Evolutionary conservation across 2,329 filamentous ascomycete species (phyloP).

Genomic region (Madurella mycetomatis): DNA sequence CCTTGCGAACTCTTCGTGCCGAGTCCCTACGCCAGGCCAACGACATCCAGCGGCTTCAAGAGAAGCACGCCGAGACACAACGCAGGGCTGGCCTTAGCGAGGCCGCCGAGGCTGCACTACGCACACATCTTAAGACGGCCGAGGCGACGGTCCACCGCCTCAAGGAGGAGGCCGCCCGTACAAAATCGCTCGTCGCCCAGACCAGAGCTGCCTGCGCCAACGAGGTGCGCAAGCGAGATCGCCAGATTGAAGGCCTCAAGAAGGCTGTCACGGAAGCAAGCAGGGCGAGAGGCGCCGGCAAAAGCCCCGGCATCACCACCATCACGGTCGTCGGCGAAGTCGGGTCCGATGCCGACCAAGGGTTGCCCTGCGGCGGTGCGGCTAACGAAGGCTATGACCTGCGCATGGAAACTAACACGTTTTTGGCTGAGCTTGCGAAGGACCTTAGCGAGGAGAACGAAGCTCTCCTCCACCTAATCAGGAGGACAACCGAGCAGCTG

Average conservation of each 20-base stretch:
- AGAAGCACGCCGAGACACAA: constrained; percentile 51
- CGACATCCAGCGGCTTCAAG: constrained; percentile 58
- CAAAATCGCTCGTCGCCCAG: constrained; percentile 76
- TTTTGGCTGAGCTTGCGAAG: constrained; percentile 78
- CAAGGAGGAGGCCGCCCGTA: constrained; percentile 75
- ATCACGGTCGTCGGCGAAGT: constrained; percentile 55
- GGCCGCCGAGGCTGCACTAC: constrained; percentile 66
- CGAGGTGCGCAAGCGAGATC: constrained; percentile 84
- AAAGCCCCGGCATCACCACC: constrained; percentile 50
- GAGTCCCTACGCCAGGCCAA: constrained; percentile 70
- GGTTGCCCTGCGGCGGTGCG: constrained; percentile 23
- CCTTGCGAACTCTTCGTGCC: constrained; percentile 69
- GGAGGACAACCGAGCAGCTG: constrained; percentile 66
- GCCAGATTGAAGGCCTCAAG: constrained; percentile 85
- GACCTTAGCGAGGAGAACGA: constrained; percentile 91
- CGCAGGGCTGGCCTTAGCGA: constrained; percentile 56
- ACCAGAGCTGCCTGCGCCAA: constrained; percentile 83
- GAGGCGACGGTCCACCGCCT: constrained; percentile 71
- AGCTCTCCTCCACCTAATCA: constrained; percentile 65
- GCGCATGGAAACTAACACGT: constrained; percentile 83
- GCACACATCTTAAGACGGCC: constrained; percentile 65
- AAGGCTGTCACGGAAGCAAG: constrained; percentile 72
- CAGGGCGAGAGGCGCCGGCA: constrained; percentile 54
- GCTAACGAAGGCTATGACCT: constrained; percentile 60
- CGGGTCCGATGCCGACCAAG: constrained; percentile 15